Evolutionary conservation across 169 alveolate species (phyloP).

Genomic region (Toxoplasma gondii): DNA sequence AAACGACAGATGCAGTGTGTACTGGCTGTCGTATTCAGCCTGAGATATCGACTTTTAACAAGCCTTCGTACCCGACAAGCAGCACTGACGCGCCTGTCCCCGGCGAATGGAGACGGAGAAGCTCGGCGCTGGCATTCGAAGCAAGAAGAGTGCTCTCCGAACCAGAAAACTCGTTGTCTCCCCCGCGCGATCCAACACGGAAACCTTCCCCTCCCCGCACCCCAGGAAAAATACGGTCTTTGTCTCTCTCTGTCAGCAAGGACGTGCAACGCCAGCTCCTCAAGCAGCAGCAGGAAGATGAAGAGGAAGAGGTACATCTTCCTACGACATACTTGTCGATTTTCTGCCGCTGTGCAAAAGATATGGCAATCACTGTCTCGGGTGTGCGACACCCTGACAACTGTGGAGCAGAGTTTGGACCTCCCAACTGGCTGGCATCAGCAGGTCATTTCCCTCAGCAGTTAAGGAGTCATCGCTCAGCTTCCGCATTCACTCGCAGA

Average conservation of each 20-base stretch:
- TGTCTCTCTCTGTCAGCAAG: neutral
- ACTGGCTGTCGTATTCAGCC: neutral
- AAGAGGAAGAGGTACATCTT: neutral
- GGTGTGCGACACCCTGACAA: too few species aligned
- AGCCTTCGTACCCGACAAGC: constrained; percentile 27
- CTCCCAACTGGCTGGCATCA: too few species aligned
- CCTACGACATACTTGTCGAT: too few species aligned
- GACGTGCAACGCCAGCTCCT: neutral
- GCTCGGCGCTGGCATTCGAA: constrained; percentile 35
- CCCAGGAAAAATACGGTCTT: neutral
- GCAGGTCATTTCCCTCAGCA: too few species aligned
- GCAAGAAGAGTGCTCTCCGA: constrained; percentile 22
- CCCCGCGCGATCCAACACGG: neutral
- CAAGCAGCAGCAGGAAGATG: constrained; percentile 10
- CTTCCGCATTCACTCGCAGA: too few species aligned
- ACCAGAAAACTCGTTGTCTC: constrained; percentile 16
- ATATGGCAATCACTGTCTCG: too few species aligned
- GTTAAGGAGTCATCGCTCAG: too few species aligned
- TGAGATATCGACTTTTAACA: neutral
- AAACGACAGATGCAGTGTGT: neutral
- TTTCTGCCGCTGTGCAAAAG: too few species aligned
- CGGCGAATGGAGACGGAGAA: constrained; percentile 9
- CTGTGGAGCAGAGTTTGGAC: too few species aligned
- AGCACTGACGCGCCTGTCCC: neutral
- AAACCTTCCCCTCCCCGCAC: neutral